Base-by-base conservation (phyloP, 2,329 filamentous ascomycete species). In the Penicillium digitatum region DNA sequence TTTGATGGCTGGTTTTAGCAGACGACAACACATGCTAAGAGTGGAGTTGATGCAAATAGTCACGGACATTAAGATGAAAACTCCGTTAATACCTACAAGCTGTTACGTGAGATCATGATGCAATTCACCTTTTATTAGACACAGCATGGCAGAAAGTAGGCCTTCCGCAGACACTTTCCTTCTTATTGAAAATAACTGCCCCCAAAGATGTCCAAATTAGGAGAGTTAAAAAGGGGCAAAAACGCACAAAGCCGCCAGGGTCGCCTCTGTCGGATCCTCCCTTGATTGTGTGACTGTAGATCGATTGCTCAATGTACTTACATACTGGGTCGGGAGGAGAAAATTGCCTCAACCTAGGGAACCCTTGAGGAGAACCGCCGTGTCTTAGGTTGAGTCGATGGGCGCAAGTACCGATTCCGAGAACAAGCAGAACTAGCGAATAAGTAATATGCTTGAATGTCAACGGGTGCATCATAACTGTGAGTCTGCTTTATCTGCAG, bases 101-200 rank as follows among this genome's bases (percentile, higher is more conserved):
- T 6, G 2, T 22, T 20, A 29, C 14, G n/a, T 22, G 1, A 11
- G 7, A 3, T 2, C 11, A 24, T 24, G 1, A 8, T 12, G 2
- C 5, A 32, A 22, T 7, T 24, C 5, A 0, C 16, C 20, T 16
- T 8, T 3, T 3, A 11, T 2, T 26, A 26, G 26, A n/a, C 11
- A 18, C 8, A 16, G 0, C 3, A 12, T 11, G 32, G 9, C 32
- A 1, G 3, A 16, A 5, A 5, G 12, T 11, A 16, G 3, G 12
- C 3, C 2, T 2, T 2, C 16, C 0, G 2, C 8, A 22, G 3
- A 12, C 12, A 10, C 1, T 29, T 6, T 1, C 4, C 2, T 10
- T 12, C 11, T 7, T 31, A 4, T 11, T 11, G 4, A n/a, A 22
- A 2, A 22, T 0, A 1, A 22, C 2, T 10, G 7, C 10, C 3